Evolutionary conservation across 1,284 basidiomycete species (phyloP).

Genomic region (Crucibulum parvulum): DNA sequence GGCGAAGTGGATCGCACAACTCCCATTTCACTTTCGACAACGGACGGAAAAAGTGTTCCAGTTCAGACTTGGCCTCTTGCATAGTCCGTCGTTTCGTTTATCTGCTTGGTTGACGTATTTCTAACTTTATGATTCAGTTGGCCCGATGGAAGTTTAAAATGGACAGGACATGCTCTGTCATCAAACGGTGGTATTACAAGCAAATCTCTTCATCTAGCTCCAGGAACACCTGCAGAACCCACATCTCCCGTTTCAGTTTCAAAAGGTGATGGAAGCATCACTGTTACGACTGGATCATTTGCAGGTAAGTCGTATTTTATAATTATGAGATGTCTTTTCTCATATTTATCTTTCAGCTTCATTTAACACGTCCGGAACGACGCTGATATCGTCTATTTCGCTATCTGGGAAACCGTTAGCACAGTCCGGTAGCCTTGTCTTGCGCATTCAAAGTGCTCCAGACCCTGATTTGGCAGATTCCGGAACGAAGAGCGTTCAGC

Average conservation of each 20-base stretch:
- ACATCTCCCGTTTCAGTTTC: conserved; percentile 40
- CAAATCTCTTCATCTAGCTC: conserved; percentile 31
- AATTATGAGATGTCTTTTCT: background rate
- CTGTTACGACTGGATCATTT: conserved; percentile 44
- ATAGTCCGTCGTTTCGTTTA: conserved; percentile 31
- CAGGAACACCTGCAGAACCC: conserved; percentile 44
- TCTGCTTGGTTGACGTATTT: background rate
- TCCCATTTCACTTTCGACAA: conserved; percentile 31
- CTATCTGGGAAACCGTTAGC: conserved; percentile 35
- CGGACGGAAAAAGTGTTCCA: conserved; percentile 34
- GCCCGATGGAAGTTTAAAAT: conserved; percentile 51
- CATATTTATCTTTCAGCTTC: conserved; percentile 21
- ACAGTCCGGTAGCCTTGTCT: conserved; percentile 37
- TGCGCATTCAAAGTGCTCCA: conserved; percentile 41
- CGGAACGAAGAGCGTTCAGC: conserved; percentile 25
- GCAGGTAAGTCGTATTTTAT: conserved; percentile 26
- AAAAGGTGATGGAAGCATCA: conserved; percentile 28
- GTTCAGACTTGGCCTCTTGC: conserved; percentile 49
- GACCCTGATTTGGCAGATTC: conserved; percentile 36
- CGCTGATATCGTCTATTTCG: conserved; percentile 36
- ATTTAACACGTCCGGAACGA: conserved; percentile 42
- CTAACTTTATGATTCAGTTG: conserved; percentile 30
- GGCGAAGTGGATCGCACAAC: conserved; percentile 48
- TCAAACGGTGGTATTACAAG: conserved; percentile 29
- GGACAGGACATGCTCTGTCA: conserved; percentile 48